Conservation (phyloP, 306 rosid species). For the Cercis canadensis region DNA sequence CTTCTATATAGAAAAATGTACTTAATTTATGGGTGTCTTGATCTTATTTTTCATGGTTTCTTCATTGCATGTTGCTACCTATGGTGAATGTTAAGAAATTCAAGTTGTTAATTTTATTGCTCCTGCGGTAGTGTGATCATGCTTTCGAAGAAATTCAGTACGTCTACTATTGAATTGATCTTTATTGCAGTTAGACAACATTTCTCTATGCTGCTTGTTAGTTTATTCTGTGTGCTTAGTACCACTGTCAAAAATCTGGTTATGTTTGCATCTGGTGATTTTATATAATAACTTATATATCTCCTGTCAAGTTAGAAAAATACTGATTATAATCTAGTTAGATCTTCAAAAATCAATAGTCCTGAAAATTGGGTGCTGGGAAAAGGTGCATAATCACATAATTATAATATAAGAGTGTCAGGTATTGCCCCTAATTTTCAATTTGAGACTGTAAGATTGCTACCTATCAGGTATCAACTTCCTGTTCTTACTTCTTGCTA, state of each 20-base stretch:
- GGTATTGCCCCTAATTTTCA: not conserved
- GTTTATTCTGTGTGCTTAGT: slow-evolving; percentile 5
- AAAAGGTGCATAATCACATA: not conserved
- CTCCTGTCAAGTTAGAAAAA: not conserved
- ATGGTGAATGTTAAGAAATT: slow-evolving; percentile 3
- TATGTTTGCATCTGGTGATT: not conserved
- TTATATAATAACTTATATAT: no score
- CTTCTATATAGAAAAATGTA: not conserved
- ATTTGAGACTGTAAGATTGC: not conserved
- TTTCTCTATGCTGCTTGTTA: not conserved
- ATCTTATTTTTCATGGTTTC: slow-evolving; percentile 15
- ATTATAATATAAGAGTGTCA: not conserved
- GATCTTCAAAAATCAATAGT: not conserved
- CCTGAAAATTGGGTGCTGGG: not conserved
- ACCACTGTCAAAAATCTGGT: not conserved
- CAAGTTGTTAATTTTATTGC: slow-evolving; percentile 2
- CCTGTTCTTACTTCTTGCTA: not conserved
- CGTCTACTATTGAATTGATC: not conserved
- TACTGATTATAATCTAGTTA: not conserved
- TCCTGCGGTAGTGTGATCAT: not conserved
- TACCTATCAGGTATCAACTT: not conserved
- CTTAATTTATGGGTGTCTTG: slow-evolving; percentile 5
- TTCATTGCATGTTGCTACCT: slow-evolving; percentile 21
- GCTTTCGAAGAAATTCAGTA: slow-evolving; percentile 9
- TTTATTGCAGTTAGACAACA: not conserved